Evolutionary conservation across 108 stramenopile genomes (phyloP), one percentile per base, ranked within the genome.

Genomic region (Pseudonitzschia multistriata): DNA sequence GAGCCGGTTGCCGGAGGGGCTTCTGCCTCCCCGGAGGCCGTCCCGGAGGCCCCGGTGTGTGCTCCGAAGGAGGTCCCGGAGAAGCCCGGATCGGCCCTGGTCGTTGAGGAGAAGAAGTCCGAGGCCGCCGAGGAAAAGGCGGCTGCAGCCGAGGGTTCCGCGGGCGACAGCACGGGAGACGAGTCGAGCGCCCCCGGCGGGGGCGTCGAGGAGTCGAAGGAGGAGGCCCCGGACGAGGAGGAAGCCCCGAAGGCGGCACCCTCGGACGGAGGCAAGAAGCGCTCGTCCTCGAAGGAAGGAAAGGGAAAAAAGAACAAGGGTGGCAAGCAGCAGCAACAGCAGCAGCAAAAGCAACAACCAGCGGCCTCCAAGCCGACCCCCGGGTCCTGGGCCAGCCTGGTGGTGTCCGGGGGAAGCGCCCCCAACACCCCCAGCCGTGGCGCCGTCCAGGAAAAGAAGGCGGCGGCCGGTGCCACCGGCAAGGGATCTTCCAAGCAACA

Each of bases 301-400:
- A 59, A 72, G 56, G 53, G 61, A 21, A 71, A 71, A 52, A 67
- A 59, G 62, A 75, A 70, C 60, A 69, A 61, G 70, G 68, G 54
- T 27, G 66, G 56, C 52, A 66, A 39, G 54, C 54, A 63, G 30
- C 53, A 17, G 21, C 42, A 45, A 45, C 52, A 72, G 45, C 17
- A 49, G 47, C 66, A 40, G 59, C 42, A 63, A 4, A 3, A 62
- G 3, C 63, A 70, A 67, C 29, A 53, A 52, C 63, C 53, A 25
- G 22, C 75, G 63, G 75, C 72, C 24, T 49, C 78, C 14, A 84
- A 84, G 37, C 77, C 79, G 27, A 34, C 85, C 37, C 85, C 88
- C 25, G 85, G 88, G 21, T 90, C 91, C 22, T 93, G 91, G 91
- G 91, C 91, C 3, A 90, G 87, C 61, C 73, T 92, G 62, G 91